Evolutionary conservation across 2,329 filamentous ascomycete species (phyloP), one percentile per base, ranked within the genome.

Genomic region (Intubia oerlemansii): DNA sequence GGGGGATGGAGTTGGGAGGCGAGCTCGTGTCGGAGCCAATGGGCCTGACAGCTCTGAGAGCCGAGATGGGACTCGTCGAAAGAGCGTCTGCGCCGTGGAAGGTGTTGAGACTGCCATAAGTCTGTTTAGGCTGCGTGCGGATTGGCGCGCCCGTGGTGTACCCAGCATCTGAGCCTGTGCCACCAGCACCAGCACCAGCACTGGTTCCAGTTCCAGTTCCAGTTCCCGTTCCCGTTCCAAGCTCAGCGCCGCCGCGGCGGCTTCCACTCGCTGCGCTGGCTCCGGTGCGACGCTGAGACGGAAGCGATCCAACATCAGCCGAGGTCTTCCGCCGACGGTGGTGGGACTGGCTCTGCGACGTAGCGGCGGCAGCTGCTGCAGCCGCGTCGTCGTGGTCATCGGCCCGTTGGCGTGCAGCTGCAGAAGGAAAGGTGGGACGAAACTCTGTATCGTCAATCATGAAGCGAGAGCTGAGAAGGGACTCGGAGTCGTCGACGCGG

Each of bases 401-500:
- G 8, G 8, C n/a, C 7, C 15, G 16, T 23, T 33, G 27, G 54
- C 53, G 6, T 46, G 47, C 30, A 66, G 60, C 34, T 62, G 63
- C 1, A n/a, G 36, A 12, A 4, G 30, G 62, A 12, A 88, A 50
- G 2, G 80, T 84, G 7, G 82, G 82, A 35, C 70, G 69, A 47
- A 91, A 90, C 43, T 80, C 79, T 34, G 79, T 70, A 44, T 92
- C 82, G 44, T 92, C 84, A 21, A 81, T 82, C 66, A 92, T 82
- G 44, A 95, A 92, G 18, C 81, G 74, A 10, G 85, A 93, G 52
- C 84, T 92, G 24, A 95, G 53, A 7, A 95, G 53, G 5, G 84
- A 75, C 50, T 95, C 88, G 0, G 82, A 77, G 48, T 93, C 81
- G 41, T 91, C 85, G 22, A 95, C 70, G 25, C 77, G 71, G 48